A percentile compares a stretch with the other conserved stretches of the same genome.
Conservation (phyloP, 306 rosid species). For the Lablab purpureus region DNA sequence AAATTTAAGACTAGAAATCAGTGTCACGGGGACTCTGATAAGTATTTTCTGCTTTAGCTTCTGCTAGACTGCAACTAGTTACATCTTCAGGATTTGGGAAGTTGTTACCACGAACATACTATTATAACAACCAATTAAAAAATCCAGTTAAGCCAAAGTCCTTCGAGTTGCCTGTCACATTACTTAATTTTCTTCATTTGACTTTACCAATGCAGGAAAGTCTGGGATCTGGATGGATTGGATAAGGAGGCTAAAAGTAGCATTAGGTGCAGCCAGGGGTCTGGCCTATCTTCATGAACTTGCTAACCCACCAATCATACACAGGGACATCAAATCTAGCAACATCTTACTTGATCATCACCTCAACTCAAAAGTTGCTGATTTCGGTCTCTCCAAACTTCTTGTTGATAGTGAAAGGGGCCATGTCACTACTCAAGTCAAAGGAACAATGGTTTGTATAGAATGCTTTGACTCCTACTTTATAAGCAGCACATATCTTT, state of each 20-base stretch:
- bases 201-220: constrained; percentile 59
- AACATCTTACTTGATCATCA: constrained; percentile 74
- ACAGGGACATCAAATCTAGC: constrained; percentile 84
- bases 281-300: constrained; percentile 83
- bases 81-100: background rate
- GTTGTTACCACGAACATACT: background rate
- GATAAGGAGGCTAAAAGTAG: constrained; percentile 71
- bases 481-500: constrained; percentile 6
- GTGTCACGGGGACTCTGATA: background rate
- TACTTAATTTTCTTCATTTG: constrained; percentile 33
- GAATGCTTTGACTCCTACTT: constrained; percentile 23
- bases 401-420: constrained; percentile 64
- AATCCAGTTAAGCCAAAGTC: background rate
- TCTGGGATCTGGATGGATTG: constrained; percentile 78
- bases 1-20: background rate
- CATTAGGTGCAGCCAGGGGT: constrained; percentile 81
- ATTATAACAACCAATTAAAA: constrained; percentile 7
- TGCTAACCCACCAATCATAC: constrained; percentile 86
- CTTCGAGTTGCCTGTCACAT: background rate
- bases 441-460: constrained; percentile 83
- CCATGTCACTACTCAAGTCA: constrained; percentile 84
- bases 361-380: constrained; percentile 78
- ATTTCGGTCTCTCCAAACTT: constrained; percentile 89
- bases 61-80: background rate
- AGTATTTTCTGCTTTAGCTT: background rate